Conservation (phyloP, 495 filamentous ascomycete genomes). For the Aspergillus panamensis region DNA sequence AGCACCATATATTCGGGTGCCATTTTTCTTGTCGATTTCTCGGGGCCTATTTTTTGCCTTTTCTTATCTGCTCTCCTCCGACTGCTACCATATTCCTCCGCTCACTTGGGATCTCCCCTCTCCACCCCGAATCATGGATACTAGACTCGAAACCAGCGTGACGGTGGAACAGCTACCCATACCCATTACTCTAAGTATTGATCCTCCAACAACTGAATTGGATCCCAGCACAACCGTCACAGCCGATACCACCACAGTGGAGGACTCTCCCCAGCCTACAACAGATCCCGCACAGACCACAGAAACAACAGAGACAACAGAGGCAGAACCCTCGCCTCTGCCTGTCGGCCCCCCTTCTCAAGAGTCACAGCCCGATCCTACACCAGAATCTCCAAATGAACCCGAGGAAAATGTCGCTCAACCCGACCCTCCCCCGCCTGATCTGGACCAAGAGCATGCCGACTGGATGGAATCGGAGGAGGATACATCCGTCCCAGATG, state of each 20-base stretch:
- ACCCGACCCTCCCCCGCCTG: neutral
- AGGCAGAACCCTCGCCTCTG: neutral
- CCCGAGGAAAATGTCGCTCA: slow-evolving; percentile 1
- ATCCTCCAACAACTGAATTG: slow-evolving; percentile 11
- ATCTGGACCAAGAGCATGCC: slow-evolving; percentile 35
- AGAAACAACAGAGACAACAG: neutral
- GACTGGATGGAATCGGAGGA: slow-evolving; percentile 51
- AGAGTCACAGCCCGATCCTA: slow-evolving; percentile 1
- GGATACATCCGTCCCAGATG: slow-evolving; percentile 55
- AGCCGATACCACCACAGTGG: slow-evolving; percentile 1
- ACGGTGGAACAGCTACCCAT: slow-evolving; percentile 19
- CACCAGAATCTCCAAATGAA: neutral
- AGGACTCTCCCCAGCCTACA: slow-evolving; percentile 5
- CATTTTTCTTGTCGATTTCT: neutral
- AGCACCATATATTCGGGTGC: neutral
- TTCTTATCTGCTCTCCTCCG: neutral
- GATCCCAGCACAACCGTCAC: slow-evolving; percentile 3
- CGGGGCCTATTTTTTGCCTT: slow-evolving; percentile 3
- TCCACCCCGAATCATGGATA: slow-evolving; percentile 27
- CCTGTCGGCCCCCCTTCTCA: neutral
- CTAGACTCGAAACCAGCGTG: slow-evolving; percentile 17
- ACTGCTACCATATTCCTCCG: neutral
- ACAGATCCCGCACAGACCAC: neutral
- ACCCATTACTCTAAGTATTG: slow-evolving; percentile 13
- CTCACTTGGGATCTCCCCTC: neutral